Evolutionary conservation across 225 moss, liverwort and hornwort species (phyloP).

Genomic region (Polytrichum formosum): DNA sequence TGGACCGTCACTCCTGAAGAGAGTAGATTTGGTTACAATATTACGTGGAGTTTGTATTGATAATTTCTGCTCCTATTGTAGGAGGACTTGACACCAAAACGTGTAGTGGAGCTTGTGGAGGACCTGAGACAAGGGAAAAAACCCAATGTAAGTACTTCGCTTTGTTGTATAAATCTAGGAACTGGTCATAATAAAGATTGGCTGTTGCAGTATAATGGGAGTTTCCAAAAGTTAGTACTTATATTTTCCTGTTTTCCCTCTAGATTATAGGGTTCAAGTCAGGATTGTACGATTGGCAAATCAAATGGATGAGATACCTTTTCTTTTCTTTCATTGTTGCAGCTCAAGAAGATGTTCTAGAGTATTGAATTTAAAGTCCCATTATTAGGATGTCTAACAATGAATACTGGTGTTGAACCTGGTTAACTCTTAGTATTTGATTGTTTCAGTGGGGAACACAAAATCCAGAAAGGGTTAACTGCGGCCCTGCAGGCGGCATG

Average conservation of each 20-base stretch:
- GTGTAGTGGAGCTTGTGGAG: constrained; percentile 77
- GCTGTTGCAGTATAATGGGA: too few relatives aligned
- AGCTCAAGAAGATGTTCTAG: too few relatives aligned
- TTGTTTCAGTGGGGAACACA: constrained; percentile 82
- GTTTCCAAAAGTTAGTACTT: too few relatives aligned
- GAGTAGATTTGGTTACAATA: neutral
- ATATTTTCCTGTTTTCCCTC: too few relatives aligned
- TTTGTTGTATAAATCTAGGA: neutral
- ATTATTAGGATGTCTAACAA: too few relatives aligned
- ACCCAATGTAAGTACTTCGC: constrained; percentile 46
- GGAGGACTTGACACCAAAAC: constrained; percentile 87
- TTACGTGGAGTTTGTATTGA: constrained; percentile 13
- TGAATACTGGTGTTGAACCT: neutral
- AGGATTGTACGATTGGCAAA: too few relatives aligned
- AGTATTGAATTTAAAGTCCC: too few relatives aligned
- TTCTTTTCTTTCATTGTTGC: too few relatives aligned
- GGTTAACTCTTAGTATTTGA: constrained; percentile 11
- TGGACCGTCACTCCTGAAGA: too few relatives aligned
- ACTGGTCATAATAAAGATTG: too few relatives aligned
- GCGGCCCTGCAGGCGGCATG: constrained; percentile 80
- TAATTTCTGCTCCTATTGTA: constrained; percentile 22
- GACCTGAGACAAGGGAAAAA: constrained; percentile 74
- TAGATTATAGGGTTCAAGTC: too few relatives aligned
- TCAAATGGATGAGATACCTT: too few relatives aligned
- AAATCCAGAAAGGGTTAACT: constrained; percentile 57